Evolutionary conservation across 129 eudicot genomes (phyloP), one percentile per base, ranked within the genome.

Genomic region (Chrysanthemum seticuspe): DNA sequence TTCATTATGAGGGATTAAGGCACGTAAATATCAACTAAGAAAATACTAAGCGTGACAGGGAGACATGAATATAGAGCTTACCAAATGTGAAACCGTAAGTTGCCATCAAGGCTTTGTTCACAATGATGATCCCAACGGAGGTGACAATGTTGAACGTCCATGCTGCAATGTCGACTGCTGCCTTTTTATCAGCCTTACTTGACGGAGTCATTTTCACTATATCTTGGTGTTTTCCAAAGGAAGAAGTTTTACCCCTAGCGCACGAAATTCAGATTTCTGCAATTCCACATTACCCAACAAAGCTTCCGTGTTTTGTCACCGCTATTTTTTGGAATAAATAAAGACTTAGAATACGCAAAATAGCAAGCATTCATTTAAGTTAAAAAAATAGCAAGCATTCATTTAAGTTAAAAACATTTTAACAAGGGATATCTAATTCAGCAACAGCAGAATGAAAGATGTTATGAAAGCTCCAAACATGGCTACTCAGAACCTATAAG

Each of bases 161-260:
- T 68, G 86, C 83, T 7, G 86, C 81, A 77, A 70, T 67, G 62
- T 83, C 87, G 15, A 80, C 64, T 68, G 83, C 84, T 60, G 92
- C 96, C 85, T 89, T 89, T 84, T 81, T 80, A 56, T 89, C 92
- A 72, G 91, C 96, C 86, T 89, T 92, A 83, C 88, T 89, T 67
- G 96, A 40, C 10, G 92, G 85, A 62, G 95, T 82, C 98, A 92
- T 91, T 71, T 83, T 78, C 76, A 51, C 76, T 36, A 57, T 15
- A 14, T 65, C 61, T 54, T 21, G 63, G 73, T 44, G 62, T 12
- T 40, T 54, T 75, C 71, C 13, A 45, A 76, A 72, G 0, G 72
- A 74, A 76, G 76, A 78, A 71, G 40, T 61, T 82, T 80, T 76
- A 87, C 73, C 85, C 79, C 87, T 82, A 76, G 79, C 54, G 80